A percentile compares a stretch with the other conserved stretches of the same genome.
Evolutionary conservation across 148 eudicot genomes (phyloP).

Genomic region (Fagopyrum esculentum): DNA sequence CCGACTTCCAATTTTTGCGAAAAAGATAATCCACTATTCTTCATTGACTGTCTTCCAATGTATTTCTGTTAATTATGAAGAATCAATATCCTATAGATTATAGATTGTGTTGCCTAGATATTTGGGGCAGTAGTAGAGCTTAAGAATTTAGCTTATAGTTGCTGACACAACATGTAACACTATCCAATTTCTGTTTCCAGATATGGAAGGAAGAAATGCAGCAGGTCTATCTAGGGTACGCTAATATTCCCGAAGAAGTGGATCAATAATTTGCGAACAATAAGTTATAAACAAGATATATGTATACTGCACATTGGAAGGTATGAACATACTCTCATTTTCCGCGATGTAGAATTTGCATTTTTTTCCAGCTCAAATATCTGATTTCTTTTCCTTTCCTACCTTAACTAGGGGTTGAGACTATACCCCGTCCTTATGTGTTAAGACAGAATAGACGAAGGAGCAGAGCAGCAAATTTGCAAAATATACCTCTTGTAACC

Average conservation of each 20-base stretch:
- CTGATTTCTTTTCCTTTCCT: background rate
- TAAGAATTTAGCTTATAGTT: background rate
- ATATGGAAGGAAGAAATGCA: slow-evolving; percentile 82
- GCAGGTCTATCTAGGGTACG: slow-evolving; percentile 48
- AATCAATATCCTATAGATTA: background rate
- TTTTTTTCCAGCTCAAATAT: background rate
- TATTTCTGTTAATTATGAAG: background rate
- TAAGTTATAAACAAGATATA: background rate
- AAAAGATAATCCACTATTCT: background rate
- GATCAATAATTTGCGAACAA: slow-evolving; percentile 16
- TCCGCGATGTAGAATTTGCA: background rate
- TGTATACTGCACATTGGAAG: background rate
- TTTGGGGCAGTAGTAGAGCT: background rate
- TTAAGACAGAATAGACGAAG: background rate
- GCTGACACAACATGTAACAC: background rate
- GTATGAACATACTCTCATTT: background rate
- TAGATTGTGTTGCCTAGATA: background rate
- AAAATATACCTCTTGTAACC: background rate
- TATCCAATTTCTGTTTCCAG: slow-evolving; percentile 20
- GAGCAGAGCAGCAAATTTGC: background rate
- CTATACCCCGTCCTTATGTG: background rate
- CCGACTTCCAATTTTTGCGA: background rate
- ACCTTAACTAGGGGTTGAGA: background rate
- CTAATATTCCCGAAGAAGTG: slow-evolving; percentile 49
- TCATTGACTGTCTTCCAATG: background rate